Conservation (phyloP, 148 eudicot species). For the Dysphania ambrosioides region DNA sequence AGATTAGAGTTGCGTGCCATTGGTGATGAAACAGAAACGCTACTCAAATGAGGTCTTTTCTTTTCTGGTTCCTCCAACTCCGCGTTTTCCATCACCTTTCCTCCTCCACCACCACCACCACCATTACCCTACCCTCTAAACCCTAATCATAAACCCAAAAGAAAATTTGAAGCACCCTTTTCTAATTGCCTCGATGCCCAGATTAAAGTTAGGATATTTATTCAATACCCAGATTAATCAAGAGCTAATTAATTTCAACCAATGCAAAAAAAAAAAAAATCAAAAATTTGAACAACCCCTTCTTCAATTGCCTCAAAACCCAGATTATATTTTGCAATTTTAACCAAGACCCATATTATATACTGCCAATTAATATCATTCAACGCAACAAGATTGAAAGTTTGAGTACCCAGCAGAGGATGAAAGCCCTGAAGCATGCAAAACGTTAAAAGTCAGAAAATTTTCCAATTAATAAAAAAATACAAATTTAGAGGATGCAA, state of each 20-base stretch:
- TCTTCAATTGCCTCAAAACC: neutral
- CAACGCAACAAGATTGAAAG: neutral
- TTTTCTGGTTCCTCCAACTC: slow-evolving; percentile 56
- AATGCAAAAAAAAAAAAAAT: neutral
- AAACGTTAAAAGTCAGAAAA: neutral
- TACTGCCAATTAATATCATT: neutral
- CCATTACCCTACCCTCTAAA: slow-evolving; percentile 23
- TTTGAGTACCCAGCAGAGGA: neutral
- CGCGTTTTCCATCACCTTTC: slow-evolving; percentile 52
- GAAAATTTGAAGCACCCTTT: neutral
- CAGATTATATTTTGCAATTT: neutral
- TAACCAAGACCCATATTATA: neutral
- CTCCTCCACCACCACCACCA: slow-evolving; percentile 26
- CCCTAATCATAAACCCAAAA: slow-evolving; percentile 20
- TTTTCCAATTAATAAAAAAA: neutral
- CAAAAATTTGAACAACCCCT: neutral
- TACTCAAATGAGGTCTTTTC: slow-evolving; percentile 60
- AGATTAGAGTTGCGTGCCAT: slow-evolving; percentile 72
- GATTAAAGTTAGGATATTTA: neutral
- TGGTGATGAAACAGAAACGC: slow-evolving; percentile 28
- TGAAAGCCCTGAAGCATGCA: neutral
- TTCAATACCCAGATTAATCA: neutral
- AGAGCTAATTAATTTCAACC: neutral
- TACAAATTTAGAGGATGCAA: neutral
- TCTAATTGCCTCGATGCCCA: neutral